These are phyloP conservation scores for Remersonia thermophila DNA, from an alignment of 2,329 filamentous ascomycete genomes.

Conservation along the genomic window DNA sequence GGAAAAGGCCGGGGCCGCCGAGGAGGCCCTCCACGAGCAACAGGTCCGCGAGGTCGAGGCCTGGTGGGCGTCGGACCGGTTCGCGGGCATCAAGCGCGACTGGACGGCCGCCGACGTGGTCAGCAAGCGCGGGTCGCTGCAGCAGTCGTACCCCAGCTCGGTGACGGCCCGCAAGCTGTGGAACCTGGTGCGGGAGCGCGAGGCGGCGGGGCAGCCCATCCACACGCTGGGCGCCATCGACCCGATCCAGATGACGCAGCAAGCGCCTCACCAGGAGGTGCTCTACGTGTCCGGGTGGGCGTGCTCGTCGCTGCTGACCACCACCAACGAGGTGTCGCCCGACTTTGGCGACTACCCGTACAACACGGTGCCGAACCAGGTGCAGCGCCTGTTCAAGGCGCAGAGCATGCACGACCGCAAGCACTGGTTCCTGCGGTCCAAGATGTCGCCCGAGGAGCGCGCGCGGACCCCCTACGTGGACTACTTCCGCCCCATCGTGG, in stretches of 20 bases:
- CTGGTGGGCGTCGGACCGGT: slow-evolving; percentile 84
- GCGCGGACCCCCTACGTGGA: slow-evolving; percentile 71
- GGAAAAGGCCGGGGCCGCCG: slow-evolving; percentile 64
- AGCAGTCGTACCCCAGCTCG: slow-evolving; percentile 82
- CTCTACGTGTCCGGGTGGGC: slow-evolving; percentile 97
- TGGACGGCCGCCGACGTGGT: slow-evolving; percentile 88
- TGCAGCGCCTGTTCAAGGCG: slow-evolving; percentile 89
- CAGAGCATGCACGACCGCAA: slow-evolving; percentile 95
- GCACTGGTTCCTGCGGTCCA: slow-evolving; percentile 76
- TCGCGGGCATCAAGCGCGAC: slow-evolving; percentile 77
- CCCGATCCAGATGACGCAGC: slow-evolving; percentile 98
- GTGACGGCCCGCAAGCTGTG: slow-evolving; percentile 93
- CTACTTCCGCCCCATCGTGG: slow-evolving; percentile 88
- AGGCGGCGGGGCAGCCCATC: slow-evolving; percentile 70
- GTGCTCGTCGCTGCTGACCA: slow-evolving; percentile 83
- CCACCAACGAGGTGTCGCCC: slow-evolving; percentile 92
- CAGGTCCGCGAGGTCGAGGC: slow-evolving; percentile 75
- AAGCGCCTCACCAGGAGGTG: slow-evolving; percentile 89
- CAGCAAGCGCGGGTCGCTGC: slow-evolving; percentile 78
- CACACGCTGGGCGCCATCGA: slow-evolving; percentile 98
- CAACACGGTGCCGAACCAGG: slow-evolving; percentile 96
- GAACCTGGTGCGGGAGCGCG: slow-evolving; percentile 68
- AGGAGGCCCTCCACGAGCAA: slow-evolving; percentile 74
- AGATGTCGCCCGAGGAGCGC: slow-evolving; percentile 62
- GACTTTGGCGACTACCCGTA: slow-evolving; percentile 99